Percentiles rank a stretch among this genome's conserved stretches.
phyloP scores from a whole-genome alignment of 208 protist genomes.

The Leishmania tarentolae region DNA sequence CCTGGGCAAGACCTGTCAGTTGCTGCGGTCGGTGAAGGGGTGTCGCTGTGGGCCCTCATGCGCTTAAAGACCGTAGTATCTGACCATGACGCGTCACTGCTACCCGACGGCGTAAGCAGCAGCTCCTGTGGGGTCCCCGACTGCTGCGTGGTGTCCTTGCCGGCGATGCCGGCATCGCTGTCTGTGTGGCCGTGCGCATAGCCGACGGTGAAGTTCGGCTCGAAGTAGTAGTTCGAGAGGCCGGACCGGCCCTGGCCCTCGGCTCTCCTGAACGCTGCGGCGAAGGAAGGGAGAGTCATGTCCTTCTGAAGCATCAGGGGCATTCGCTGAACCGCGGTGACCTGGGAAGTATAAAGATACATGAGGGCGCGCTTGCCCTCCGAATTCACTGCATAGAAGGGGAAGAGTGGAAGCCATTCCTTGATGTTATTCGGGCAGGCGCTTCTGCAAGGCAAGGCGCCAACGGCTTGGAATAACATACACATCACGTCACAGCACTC shows the following conservation, averaged over 20 bases:
- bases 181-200: neutral
- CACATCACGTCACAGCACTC: conserved; percentile 53
- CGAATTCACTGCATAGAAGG: conserved; percentile 62
- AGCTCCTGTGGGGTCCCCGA: neutral
- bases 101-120: neutral
- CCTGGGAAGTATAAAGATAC: conserved; percentile 49
- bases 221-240: conserved; percentile 47
- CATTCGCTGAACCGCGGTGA: conserved; percentile 31
- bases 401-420: conserved; percentile 64
- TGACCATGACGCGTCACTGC: neutral
- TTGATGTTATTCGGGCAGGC: conserved; percentile 45
- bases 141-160: neutral
- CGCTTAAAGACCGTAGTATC: neutral
- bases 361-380: conserved; percentile 59
- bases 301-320: conserved; percentile 43
- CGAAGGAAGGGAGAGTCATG: conserved; percentile 42
- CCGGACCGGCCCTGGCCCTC: conserved; percentile 22
- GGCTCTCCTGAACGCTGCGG: conserved; percentile 17
- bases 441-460: conserved; percentile 47
- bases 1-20: neutral
- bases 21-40: conserved; percentile 1
- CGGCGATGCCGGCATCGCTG: neutral
- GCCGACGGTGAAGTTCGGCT: conserved; percentile 34
- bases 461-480: conserved; percentile 59
- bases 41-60: neutral